These are phyloP conservation scores for Houttuynia cordata DNA, from an alignment of 164 flowering plant species.

Conservation along the genomic window DNA sequence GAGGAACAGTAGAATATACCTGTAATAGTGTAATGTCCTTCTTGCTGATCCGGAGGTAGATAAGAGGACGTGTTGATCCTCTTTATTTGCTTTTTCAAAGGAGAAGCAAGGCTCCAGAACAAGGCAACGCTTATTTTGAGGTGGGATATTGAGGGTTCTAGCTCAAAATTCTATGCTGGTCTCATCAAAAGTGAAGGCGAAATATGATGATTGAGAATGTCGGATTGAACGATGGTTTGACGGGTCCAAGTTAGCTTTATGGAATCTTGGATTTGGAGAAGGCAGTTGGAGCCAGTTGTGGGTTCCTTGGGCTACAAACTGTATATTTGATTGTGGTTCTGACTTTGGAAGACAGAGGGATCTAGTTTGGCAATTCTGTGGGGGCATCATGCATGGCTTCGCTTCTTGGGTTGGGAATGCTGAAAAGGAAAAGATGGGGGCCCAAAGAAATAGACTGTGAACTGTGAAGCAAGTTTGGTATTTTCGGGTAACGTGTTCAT, in stretches of 20 bases:
- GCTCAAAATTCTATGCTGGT: slow-evolving; percentile 24
- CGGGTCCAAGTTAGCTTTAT: slow-evolving; percentile 42
- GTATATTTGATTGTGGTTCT: background rate
- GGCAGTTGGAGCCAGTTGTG: background rate
- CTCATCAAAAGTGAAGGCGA: slow-evolving; percentile 17
- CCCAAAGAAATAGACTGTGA: slow-evolving; percentile 11
- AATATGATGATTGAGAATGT: slow-evolving; percentile 3
- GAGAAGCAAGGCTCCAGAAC: slow-evolving; percentile 13
- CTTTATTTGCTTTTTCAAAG: slow-evolving; percentile 24
- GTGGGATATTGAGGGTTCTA: background rate
- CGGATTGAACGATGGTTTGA: slow-evolving; percentile 29
- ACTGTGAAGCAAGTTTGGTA: slow-evolving; percentile 28
- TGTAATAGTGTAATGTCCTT: background rate
- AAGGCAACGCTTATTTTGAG: slow-evolving; percentile 17
- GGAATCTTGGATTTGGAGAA: slow-evolving; percentile 4
- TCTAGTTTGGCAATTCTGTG: background rate
- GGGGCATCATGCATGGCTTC: background rate
- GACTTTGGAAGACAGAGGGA: background rate
- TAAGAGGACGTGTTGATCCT: background rate
- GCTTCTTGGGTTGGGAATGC: background rate
- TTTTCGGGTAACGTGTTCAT: slow-evolving; percentile 14
- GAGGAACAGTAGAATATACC: background rate
- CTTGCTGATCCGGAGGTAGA: background rate
- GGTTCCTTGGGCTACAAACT: background rate
- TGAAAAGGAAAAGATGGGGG: slow-evolving; percentile 5